These are phyloP conservation scores for Cercospora nicotianae DNA, from an alignment of 2,329 filamentous ascomycete genomes.

Conservation along the genomic window DNA sequence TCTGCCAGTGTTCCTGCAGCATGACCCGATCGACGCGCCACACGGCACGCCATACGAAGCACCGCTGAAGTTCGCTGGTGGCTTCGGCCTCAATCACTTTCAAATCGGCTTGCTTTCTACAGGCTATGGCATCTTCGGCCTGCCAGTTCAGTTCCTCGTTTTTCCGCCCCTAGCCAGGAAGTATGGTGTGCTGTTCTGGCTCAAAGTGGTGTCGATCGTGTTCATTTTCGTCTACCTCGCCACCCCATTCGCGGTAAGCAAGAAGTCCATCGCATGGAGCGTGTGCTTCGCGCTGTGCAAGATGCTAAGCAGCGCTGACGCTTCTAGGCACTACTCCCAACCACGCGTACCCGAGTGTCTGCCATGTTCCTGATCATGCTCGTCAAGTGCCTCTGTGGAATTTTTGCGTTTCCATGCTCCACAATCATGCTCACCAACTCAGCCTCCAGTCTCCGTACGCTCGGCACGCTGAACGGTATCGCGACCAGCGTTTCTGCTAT, in stretches of 20 bases:
- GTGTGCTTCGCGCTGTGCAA: neutral
- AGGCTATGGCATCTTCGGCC: conserved; percentile 74
- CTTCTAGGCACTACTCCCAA: conserved; percentile 56
- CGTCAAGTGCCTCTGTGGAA: conserved; percentile 71
- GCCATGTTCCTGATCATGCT: conserved; percentile 67
- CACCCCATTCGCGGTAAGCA: conserved; percentile 67
- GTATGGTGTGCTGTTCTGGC: conserved; percentile 73
- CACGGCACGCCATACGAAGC: conserved; percentile 44
- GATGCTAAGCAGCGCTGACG: neutral
- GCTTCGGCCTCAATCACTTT: conserved; percentile 68
- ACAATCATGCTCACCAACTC: conserved; percentile 92
- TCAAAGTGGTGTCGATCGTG: conserved; percentile 63
- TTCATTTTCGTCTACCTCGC: conserved; percentile 73
- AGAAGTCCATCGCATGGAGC: neutral
- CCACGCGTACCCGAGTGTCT: conserved; percentile 54
- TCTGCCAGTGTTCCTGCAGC: conserved; percentile 84
- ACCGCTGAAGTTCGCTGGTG: conserved; percentile 79
- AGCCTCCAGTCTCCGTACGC: conserved; percentile 68
- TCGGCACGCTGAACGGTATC: conserved; percentile 89
- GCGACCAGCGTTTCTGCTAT: conserved; percentile 80
- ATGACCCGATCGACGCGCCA: conserved; percentile 50
- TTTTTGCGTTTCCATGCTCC: conserved; percentile 84
- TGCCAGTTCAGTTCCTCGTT: conserved; percentile 79
- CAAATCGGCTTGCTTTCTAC: conserved; percentile 85
- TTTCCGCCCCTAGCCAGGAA: conserved; percentile 74